phyloP scores from a whole-genome alignment of 768 basidiomycete species.

The Tricholoma hemisulphureum region DNA sequence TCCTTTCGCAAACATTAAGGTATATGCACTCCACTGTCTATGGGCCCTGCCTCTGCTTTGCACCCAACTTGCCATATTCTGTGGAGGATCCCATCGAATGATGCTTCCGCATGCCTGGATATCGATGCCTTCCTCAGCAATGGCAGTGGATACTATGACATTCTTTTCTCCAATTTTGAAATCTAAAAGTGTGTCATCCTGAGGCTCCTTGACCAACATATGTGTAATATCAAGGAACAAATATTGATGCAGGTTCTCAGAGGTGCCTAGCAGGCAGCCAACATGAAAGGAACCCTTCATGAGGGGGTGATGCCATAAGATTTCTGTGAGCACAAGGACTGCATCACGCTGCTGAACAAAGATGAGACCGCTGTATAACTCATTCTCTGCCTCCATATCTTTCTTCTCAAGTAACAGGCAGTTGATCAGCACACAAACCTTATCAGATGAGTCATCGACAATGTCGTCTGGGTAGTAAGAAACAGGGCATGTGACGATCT shows the following conservation, averaged over 20 bases:
- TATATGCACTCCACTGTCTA: constrained; percentile 63
- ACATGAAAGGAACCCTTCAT: constrained; percentile 50
- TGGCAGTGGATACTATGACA: constrained; percentile 70
- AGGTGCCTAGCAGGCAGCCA: constrained; percentile 66
- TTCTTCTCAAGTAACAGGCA: constrained; percentile 56
- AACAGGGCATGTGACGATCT: constrained; percentile 41
- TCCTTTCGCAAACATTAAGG: constrained; percentile 63
- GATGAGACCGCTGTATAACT: constrained; percentile 67
- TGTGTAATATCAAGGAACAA: constrained; percentile 73
- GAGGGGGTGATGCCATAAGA: constrained; percentile 58
- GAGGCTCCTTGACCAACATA: constrained; percentile 47
- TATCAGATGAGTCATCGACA: constrained; percentile 51
- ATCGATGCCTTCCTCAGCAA: constrained; percentile 87
- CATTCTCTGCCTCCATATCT: constrained; percentile 46
- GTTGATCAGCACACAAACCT: constrained; percentile 53
- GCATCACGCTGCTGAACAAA: constrained; percentile 78
- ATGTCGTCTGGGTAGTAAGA: constrained; percentile 55
- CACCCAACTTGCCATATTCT: constrained; percentile 80
- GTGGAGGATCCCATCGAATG: constrained; percentile 74
- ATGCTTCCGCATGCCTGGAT: constrained; percentile 81
- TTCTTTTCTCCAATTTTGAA: constrained; percentile 72
- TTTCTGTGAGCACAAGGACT: constrained; percentile 63
- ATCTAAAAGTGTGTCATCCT: constrained; percentile 54
- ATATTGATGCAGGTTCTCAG: constrained; percentile 53
- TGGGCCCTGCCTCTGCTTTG: constrained; percentile 83